Percentiles rank a stretch among this genome's conserved stretches.
phyloP scores from a whole-genome alignment of 768 basidiomycete genomes.

The Mycena galopus region DNA sequence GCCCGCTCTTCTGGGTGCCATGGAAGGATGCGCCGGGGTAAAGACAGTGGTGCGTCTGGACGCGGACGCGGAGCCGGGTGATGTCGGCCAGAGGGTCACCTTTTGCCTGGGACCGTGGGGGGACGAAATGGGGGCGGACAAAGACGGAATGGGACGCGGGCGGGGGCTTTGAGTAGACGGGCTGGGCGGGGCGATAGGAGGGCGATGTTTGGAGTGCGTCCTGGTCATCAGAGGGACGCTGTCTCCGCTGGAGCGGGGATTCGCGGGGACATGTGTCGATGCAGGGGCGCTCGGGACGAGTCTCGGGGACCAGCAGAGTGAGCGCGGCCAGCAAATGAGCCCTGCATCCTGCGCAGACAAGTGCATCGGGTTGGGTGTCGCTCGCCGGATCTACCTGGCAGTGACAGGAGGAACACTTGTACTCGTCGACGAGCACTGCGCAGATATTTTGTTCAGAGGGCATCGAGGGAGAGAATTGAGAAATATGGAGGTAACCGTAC shows the following conservation, averaged over 20 bases:
- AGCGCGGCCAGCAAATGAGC: conserved; percentile 49
- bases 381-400: conserved; percentile 53
- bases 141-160: conserved; percentile 31
- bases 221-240: conserved; percentile 8
- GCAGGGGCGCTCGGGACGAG: conserved; percentile 11
- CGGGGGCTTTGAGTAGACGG: conserved; percentile 20
- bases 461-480: conserved; percentile 54
- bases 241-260: background rate
- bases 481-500: too few species aligned
- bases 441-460: conserved; percentile 65
- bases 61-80: conserved; percentile 79
- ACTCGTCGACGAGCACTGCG: conserved; percentile 46
- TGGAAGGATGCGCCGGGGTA: conserved; percentile 91
- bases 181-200: conserved; percentile 31
- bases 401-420: conserved; percentile 62
- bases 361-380: conserved; percentile 46
- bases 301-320: conserved; percentile 33
- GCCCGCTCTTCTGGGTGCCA: conserved; percentile 94
- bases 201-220: conserved; percentile 14
- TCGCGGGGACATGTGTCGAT: conserved; percentile 19
- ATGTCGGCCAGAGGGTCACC: conserved; percentile 78
- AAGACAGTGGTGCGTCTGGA: conserved; percentile 80
- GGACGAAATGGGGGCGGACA: conserved; percentile 34
- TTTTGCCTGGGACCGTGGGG: conserved; percentile 38
- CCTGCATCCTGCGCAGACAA: conserved; percentile 65